Base-by-base conservation (phyloP, 2,329 filamentous ascomycete species). In the Pseudogymnoascus sp. region DNA sequence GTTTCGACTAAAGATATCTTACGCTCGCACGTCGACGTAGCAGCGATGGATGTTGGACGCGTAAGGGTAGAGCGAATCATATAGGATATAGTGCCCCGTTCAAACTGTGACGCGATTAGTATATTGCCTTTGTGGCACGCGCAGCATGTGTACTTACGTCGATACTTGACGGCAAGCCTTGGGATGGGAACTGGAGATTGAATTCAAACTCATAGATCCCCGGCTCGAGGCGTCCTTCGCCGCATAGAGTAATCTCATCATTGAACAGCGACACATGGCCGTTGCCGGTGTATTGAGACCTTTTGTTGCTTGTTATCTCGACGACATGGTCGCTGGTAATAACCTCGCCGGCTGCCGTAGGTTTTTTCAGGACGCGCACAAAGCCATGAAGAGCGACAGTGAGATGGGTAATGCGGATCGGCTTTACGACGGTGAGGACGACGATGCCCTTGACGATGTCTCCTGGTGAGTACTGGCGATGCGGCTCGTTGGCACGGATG, bases 11-110 rank as follows among this genome's bases (percentile, higher is more conserved):
- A 79, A 65, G 87, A 86, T 21, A 99, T 82, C 71, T 92, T 93
- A 66, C 87, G 84, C 69, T 96, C 92, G 76, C 90, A 95, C 37
- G 85, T 89, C 8, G 88, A 83, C 2, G 88, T 92, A 1, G 93
- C 88, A 13, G 88, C 84, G 67, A 97, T 96, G 5, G 92, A 87
- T 0, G 90, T 95, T 19, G 95, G 93, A 64, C 92, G 86, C 19
- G 93, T 98, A 64, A 98, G 76, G 7, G 92, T 97, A 34, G 93
- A 89, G 5, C 91, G 93, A 70, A 98, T 84, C 79, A 93, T 86
- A 77, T 98, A 99, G 19, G 90, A 89, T 71, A 99, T 91, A 1
- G 91, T 93, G 37, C 95, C 95, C 73, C 93, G 87, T 77, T 98
- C 95, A 75, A 99, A 99, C 92, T 98, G 62, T 54, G 28, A 51